Base-by-base conservation (phyloP, 1,139 yeast species). In the Kodamaea arcana region DNA sequence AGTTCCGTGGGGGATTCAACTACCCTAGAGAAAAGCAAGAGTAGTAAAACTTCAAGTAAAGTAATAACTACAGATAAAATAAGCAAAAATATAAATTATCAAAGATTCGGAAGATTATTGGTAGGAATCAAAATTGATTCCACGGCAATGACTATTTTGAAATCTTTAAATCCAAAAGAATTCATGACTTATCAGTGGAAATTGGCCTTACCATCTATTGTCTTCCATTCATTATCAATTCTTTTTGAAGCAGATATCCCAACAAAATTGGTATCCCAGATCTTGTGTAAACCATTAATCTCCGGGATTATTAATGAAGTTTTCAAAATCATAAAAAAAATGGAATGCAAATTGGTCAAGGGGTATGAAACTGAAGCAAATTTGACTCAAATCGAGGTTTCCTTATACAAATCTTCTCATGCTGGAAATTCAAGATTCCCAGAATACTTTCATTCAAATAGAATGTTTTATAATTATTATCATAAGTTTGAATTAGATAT, bases 121-220 rank as follows among this genome's bases (percentile, higher is more conserved):
- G 33, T 49, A 18, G 41, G 51, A 28, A 57, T 69, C 17, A 71
- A 32, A 22, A 27, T 24, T 21, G 27, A 32, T 13, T 21, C 28
- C 18, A 20, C 27, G 9, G 69, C 32, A 2, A 20, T 34, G 20
- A 28, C 39, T 28, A 68, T 73, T 32, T 64, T 76, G 42, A 73
- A 65, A 58, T 72, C 77, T 26, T 58, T 60, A 39, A 71, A 74
- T 22, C 71, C 78, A 9, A 61, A 69, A 34, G 87, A 82, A 45
- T 83, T 82, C 50, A 65, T 78, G 58, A 76, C 80, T 9, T 79
- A 77, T 47, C 95, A 87, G 58, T 87, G 96, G 96, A 80, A 81
- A 51, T 69, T 84, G 39, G 90, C 94, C 0, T 69, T 87, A 40
- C 87, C 95, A 4, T 71, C 80, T 41, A 75, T 87, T 30, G 81